These are phyloP conservation scores for Yamadazyma akitaensis DNA, from an alignment of 805 yeast genomes.

Conservation along the genomic window DNA sequence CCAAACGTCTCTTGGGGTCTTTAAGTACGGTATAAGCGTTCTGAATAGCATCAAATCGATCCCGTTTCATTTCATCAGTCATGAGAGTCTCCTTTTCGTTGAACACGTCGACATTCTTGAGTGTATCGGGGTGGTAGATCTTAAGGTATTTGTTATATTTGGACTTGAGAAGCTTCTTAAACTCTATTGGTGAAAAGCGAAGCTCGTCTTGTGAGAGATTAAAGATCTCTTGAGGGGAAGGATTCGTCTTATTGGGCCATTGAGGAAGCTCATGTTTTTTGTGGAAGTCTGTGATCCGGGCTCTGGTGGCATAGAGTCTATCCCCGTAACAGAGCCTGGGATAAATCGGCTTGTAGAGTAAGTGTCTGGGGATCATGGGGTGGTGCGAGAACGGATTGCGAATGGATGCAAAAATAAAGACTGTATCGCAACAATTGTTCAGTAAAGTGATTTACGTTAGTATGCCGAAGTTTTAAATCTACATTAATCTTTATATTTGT, in stretches of 20 bases:
- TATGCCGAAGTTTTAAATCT: no score
- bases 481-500: no score
- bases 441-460: no score
- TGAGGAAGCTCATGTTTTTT: conserved; percentile 24
- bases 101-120: conserved; percentile 21
- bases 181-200: conserved; percentile 43
- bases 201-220: conserved; percentile 29
- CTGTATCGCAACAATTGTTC: no score
- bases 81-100: conserved; percentile 30
- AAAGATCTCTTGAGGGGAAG: conserved; percentile 73
- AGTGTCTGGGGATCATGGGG: background rate
- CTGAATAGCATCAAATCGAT: conserved; percentile 30
- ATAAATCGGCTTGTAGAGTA: no score
- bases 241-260: conserved; percentile 59
- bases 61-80: conserved; percentile 28
- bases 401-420: background rate
- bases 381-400: background rate
- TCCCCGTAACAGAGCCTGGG: background rate
- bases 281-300: conserved; percentile 9
- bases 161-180: conserved; percentile 44
- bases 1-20: conserved; percentile 46
- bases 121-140: conserved; percentile 77
- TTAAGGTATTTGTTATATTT: conserved; percentile 50
- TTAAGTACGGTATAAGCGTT: conserved; percentile 40
- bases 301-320: conserved; percentile 3